Evolutionary conservation across 257 asterid genomes (phyloP).

Genomic region (Cruciata laevipes): DNA sequence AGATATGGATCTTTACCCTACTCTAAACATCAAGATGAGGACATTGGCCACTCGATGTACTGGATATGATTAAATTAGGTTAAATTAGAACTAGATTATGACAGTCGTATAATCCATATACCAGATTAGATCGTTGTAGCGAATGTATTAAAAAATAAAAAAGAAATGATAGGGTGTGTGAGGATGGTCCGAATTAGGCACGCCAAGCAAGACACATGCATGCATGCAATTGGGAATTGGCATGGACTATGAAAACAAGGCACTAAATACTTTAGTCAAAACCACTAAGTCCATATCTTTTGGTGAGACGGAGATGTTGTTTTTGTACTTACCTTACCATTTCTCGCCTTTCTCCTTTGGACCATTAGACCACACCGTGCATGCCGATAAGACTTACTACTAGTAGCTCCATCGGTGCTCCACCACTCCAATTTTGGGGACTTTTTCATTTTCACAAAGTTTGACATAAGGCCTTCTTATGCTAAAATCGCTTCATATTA

Average conservation of each 20-base stretch:
- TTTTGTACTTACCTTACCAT: not conserved
- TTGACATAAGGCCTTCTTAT: too few species aligned
- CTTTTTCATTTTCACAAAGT: too few species aligned
- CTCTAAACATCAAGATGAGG: too few species aligned
- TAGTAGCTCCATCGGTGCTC: slow-evolving; percentile 5
- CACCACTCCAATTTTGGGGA: not conserved
- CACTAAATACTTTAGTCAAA: not conserved
- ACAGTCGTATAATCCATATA: too few species aligned
- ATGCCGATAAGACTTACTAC: slow-evolving; percentile 2
- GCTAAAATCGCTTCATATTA: too few species aligned
- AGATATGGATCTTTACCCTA: too few species aligned
- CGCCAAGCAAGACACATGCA: slow-evolving; percentile 3
- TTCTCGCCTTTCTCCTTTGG: not conserved
- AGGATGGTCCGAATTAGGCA: not conserved
- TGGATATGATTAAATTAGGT: too few species aligned
- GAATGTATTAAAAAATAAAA: too few species aligned
- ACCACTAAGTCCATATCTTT: not conserved
- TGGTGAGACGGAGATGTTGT: not conserved
- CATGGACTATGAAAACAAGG: not conserved
- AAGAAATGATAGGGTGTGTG: too few species aligned
- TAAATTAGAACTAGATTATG: too few species aligned
- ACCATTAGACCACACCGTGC: slow-evolving; percentile 9
- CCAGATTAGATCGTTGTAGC: too few species aligned
- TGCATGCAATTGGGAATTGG: not conserved
- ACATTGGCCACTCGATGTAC: too few species aligned